phyloP scores from a whole-genome alignment of 2,329 filamentous ascomycete genomes.

The Ceratocystis diversiconidia region DNA sequence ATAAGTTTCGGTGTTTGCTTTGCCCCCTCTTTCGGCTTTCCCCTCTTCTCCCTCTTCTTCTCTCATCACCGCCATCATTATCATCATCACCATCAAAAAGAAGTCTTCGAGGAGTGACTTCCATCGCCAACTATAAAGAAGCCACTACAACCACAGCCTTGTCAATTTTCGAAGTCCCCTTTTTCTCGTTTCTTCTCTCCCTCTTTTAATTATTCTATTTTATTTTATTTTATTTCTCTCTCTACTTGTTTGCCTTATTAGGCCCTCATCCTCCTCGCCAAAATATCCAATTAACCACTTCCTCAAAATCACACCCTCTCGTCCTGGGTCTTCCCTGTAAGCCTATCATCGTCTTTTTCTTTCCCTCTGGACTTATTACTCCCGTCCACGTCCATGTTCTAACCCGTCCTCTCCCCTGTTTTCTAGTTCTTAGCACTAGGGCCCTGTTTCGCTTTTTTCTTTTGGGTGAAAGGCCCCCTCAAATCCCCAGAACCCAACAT shows the following conservation, averaged over 20 bases:
- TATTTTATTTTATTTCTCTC: not conserved
- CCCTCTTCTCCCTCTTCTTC: not conserved
- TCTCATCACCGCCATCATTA: not conserved
- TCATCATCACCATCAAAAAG: not conserved
- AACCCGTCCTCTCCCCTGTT: not conserved
- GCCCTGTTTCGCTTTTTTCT: not conserved
- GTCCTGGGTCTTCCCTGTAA: constrained; percentile 1
- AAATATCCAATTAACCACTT: not conserved
- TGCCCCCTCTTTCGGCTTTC: not conserved
- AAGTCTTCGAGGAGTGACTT: not conserved
- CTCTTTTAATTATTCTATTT: not conserved
- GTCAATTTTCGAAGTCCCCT: not conserved
- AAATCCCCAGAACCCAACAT: not conserved
- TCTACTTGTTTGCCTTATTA: not conserved
- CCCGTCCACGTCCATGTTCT: not conserved
- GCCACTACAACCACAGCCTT: not conserved
- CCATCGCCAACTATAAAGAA: not conserved
- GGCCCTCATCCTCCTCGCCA: not conserved
- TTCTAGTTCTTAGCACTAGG: not conserved
- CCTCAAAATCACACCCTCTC: constrained; percentile 2
- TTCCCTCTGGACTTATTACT: not conserved
- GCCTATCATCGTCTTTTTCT: not conserved
- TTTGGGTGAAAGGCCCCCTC: not conserved
- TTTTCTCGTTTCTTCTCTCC: not conserved
- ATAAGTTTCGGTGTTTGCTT: not conserved